Evolutionary conservation across 345 rosid species (phyloP), one percentile per base, ranked within the genome.

Genomic region (rapeseed (Brassica napus)): DNA sequence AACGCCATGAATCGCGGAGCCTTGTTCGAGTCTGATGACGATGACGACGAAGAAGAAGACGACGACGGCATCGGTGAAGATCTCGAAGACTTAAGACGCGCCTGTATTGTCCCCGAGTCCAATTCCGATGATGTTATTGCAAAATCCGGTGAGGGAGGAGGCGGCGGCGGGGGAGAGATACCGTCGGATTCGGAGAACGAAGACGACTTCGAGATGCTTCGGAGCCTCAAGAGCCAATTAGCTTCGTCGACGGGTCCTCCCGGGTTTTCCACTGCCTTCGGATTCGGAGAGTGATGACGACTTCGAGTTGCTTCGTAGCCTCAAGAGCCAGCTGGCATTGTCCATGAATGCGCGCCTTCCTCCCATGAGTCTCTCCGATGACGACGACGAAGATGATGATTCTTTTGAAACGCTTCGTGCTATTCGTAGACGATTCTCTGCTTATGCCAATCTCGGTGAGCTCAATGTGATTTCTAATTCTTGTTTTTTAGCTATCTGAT

Each of bases 1-100:
- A 34, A 34, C 65, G 30, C 64, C 2, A 88, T 88, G 92, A 84
- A 85, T 67, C 78, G 64, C 34, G 68, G 73, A 57, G 59, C 37
- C 15, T 71, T 14, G 14, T 74, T 55, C 83, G 88, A 77, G 72
- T 75, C 78, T 49, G 83, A 34, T 7, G 71, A 78, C 65, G 91
- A 77, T 4, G 81, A 81, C 47, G 89, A 81, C 3, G 85, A 73
- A 58, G 90, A 77, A 59, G 55, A 47, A 14, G 87, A 77, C 54
- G 88, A 84, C 37, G 88, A 75, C 37, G 88, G 74, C 28, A 87
- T 95, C 24, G 83, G 79, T 1, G 92, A 90, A 65, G 98, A 91
- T 83, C 73, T 92, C 84, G 98, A 92, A 74, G 94, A 92, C 24
- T 81, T 94, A 63, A 82, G 90, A 78, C 89, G 83, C 61, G 98